Conservation (phyloP, 2,329 filamentous ascomycete species). For the Verticillium klebahnii region DNA sequence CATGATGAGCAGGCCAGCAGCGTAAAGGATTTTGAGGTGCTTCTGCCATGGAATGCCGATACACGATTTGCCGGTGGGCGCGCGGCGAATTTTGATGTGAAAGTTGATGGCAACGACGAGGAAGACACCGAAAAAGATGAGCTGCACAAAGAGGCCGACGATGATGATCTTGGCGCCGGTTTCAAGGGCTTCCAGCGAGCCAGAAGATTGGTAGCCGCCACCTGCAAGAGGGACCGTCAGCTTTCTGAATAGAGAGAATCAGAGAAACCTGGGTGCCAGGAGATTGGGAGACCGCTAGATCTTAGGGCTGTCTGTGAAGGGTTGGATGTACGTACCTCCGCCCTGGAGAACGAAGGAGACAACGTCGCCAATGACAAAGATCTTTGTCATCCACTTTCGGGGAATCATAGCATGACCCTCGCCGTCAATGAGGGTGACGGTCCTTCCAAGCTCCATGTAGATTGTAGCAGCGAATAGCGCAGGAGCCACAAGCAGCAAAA, state of each 20-base stretch:
- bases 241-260: no score
- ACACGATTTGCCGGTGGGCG: slow-evolving; percentile 15
- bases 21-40: slow-evolving; percentile 20
- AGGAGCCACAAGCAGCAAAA: slow-evolving; percentile 26
- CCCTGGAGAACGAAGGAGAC: slow-evolving; percentile 21
- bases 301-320: background rate
- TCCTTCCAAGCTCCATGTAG: slow-evolving; percentile 34
- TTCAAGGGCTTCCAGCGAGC: slow-evolving; percentile 2
- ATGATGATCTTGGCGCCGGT: slow-evolving; percentile 44
- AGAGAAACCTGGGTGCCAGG: background rate
- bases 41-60: slow-evolving; percentile 24
- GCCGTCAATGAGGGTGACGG: slow-evolving; percentile 28
- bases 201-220: slow-evolving; percentile 9
- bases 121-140: slow-evolving; percentile 51
- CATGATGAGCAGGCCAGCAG: slow-evolving; percentile 28
- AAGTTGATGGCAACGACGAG: slow-evolving; percentile 41
- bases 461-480: slow-evolving; percentile 32
- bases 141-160: slow-evolving; percentile 48
- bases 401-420: slow-evolving; percentile 28
- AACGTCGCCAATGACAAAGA: slow-evolving; percentile 30
- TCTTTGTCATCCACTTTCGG: slow-evolving; percentile 26
- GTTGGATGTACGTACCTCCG: background rate
- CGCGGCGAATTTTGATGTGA: slow-evolving; percentile 26
- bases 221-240: background rate
- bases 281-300: background rate